A percentile compares a stretch with the other conserved stretches of the same genome.
Conservation (phyloP, 202 grass and related monocot genomes). For the Dendrocalamus latiflorus region DNA sequence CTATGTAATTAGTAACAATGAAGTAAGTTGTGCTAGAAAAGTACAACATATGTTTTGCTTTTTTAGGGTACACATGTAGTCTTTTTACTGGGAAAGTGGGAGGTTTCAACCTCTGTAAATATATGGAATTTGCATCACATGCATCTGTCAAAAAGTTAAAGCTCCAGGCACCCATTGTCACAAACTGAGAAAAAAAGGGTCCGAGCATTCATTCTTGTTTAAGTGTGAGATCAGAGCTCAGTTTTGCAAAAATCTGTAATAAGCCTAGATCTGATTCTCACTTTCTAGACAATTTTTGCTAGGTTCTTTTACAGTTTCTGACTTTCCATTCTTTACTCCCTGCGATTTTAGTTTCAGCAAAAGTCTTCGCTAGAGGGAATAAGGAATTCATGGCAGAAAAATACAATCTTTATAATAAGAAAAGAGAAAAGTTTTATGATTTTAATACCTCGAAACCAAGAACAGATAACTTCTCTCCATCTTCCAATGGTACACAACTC, state of each 20-base stretch:
- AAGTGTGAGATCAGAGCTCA: neutral
- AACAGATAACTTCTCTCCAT: constrained; percentile 77
- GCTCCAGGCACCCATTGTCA: neutral
- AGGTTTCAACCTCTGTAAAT: neutral
- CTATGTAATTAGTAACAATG: neutral
- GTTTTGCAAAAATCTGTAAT: neutral
- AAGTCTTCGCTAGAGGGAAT: neutral
- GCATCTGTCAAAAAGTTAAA: constrained; percentile 7
- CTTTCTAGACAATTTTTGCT: neutral
- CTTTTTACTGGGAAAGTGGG: neutral
- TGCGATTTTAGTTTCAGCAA: neutral
- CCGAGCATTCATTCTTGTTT: neutral
- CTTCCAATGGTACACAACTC: constrained; percentile 72
- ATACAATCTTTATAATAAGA: constrained; percentile 3
- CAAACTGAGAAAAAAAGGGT: neutral
- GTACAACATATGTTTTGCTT: neutral
- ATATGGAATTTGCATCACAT: neutral
- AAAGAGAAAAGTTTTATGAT: neutral
- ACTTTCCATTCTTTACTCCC: neutral
- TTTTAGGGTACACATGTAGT: neutral
- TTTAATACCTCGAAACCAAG: constrained; percentile 90
- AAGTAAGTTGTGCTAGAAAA: neutral
- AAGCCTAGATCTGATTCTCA: neutral
- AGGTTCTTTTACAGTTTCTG: neutral
- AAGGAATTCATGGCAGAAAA: neutral